Conservation (phyloP, 495 filamentous ascomycete species). For the Staphylotrichum tortipilum region DNA sequence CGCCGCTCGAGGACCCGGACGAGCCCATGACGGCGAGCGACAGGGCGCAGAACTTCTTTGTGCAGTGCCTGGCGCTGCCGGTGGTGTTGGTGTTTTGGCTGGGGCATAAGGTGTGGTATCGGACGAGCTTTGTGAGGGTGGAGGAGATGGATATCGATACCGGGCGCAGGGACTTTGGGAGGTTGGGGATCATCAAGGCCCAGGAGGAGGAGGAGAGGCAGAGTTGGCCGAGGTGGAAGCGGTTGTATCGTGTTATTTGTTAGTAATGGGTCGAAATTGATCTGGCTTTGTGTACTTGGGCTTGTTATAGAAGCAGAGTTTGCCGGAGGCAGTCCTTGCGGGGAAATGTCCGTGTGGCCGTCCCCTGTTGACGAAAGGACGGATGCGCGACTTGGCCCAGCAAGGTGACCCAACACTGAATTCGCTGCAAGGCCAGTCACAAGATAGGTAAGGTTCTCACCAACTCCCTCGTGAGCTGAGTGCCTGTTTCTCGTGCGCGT, state of each 20-base stretch:
- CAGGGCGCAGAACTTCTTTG: constrained; percentile 57
- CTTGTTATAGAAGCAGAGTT: too few species aligned
- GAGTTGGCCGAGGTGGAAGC: constrained; percentile 83
- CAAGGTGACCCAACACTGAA: too few species aligned
- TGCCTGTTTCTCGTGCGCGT: too few species aligned
- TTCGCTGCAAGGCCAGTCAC: too few species aligned
- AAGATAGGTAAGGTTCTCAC: too few species aligned
- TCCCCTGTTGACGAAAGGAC: too few species aligned
- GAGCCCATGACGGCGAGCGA: constrained; percentile 26
- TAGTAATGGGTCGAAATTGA: constrained; percentile 6
- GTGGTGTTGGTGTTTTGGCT: constrained; percentile 72
- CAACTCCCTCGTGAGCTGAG: too few species aligned
- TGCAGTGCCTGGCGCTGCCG: constrained; percentile 69
- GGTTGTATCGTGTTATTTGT: constrained; percentile 49
- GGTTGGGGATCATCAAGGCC: constrained; percentile 62
- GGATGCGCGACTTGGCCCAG: too few species aligned
- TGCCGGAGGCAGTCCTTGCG: too few species aligned
- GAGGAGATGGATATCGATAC: constrained; percentile 81
- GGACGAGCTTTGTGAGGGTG: constrained; percentile 55
- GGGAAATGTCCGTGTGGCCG: too few species aligned
- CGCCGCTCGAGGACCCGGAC: constrained; percentile 45
- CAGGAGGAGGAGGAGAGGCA: constrained; percentile 72
- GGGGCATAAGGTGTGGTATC: constrained; percentile 67
- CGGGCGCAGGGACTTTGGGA: constrained; percentile 77
- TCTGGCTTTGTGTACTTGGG: too few species aligned